These are phyloP conservation scores for Trypanosoma brucei DNA, from an alignment of 208 protist genomes.

Conservation along the genomic window DNA sequence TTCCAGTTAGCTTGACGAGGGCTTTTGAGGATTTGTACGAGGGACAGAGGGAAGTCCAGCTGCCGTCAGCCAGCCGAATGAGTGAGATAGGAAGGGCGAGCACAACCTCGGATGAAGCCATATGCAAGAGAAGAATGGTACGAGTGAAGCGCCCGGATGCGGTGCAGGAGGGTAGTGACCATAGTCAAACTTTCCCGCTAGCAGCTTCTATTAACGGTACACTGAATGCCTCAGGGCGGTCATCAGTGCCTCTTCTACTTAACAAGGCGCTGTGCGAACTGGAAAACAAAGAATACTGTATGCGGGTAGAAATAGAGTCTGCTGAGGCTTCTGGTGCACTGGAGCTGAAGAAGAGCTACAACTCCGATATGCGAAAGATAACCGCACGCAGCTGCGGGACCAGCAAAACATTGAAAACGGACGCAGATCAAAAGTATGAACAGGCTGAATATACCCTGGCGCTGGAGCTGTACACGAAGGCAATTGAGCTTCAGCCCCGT, in stretches of 20 bases:
- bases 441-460: conserved; percentile 70
- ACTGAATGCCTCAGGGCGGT: neutral
- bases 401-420: conserved; percentile 67
- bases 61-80: neutral
- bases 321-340: conserved; percentile 12
- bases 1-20: conserved; percentile 28
- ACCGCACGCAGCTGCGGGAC: conserved; percentile 17
- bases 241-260: conserved; percentile 1
- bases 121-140: conserved; percentile 22
- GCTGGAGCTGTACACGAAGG: conserved; percentile 81
- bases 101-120: conserved; percentile 14
- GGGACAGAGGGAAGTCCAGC: neutral
- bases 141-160: conserved; percentile 24
- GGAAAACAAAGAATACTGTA: conserved; percentile 33
- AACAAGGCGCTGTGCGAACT: conserved; percentile 24
- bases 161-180: neutral
- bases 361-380: conserved; percentile 5
- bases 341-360: conserved; percentile 22
- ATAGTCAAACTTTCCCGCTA: neutral
- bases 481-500: conserved; percentile 59
- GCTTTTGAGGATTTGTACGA: conserved; percentile 28
- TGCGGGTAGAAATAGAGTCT: conserved; percentile 13
- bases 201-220: neutral
- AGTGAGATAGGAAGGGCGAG: neutral
- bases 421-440: conserved; percentile 88